Evolutionary conservation across 306 rosid species (phyloP).

Genomic region (Quercus robur): DNA sequence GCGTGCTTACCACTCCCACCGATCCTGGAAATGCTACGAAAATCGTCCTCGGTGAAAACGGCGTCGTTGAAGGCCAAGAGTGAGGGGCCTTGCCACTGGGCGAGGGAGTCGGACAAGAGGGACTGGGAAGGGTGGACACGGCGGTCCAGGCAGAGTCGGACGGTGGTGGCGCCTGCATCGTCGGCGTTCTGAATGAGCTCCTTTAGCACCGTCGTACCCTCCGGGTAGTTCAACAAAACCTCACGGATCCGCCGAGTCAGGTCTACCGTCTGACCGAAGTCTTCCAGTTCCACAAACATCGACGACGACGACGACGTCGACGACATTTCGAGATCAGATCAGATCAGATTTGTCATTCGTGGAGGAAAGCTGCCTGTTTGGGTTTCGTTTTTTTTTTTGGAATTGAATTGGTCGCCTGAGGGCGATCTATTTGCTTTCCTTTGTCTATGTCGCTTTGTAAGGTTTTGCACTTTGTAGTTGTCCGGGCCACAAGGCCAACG

Average conservation of each 20-base stretch:
- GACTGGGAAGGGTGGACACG: conserved; percentile 57
- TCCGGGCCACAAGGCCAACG: no score
- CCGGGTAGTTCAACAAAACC: conserved; percentile 92
- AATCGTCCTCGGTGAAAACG: conserved; percentile 85
- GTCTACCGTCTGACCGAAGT: conserved; percentile 95
- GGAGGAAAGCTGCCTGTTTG: no score
- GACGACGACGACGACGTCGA: conserved; percentile 49
- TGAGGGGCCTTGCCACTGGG: conserved; percentile 94
- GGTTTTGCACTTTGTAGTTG: no score
- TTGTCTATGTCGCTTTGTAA: no score
- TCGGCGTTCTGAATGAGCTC: conserved; percentile 97
- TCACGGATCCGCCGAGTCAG: conserved; percentile 94
- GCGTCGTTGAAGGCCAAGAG: conserved; percentile 87
- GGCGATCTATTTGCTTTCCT: no score
- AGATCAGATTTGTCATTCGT: no score
- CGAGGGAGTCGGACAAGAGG: conserved; percentile 51
- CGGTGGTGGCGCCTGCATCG: conserved; percentile 93
- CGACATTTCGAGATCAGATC: conserved; percentile 11
- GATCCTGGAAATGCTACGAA: conserved; percentile 81
- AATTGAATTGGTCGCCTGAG: no score
- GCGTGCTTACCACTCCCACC: conserved; percentile 91
- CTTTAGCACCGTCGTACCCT: conserved; percentile 93
- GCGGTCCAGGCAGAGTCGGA: conserved; percentile 81
- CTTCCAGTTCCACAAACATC: conserved; percentile 81
- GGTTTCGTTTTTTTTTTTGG: no score